These are phyloP conservation scores for Serendipita sp. DNA, from an alignment of 768 basidiomycete species.

Conservation along the genomic window DNA sequence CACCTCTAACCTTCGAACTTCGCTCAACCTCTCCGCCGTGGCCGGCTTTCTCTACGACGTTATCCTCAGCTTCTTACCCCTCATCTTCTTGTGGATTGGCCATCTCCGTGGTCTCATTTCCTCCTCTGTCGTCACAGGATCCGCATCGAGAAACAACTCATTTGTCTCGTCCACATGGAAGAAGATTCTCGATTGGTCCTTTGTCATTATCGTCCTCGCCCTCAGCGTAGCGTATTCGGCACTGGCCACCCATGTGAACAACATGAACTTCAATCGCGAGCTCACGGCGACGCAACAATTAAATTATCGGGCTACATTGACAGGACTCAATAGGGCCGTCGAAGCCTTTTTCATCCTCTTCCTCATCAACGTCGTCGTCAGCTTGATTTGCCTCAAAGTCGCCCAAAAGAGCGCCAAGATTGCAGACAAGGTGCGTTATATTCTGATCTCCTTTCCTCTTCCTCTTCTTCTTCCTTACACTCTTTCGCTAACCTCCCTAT, in stretches of 20 bases:
- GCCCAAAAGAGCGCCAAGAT: not conserved
- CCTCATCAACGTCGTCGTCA: not conserved
- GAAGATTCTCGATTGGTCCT: not conserved
- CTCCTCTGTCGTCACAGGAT: too few relatives aligned
- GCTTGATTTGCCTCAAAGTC: not conserved
- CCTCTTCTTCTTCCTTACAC: not conserved
- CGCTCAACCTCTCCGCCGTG: not conserved
- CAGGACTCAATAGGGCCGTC: not conserved
- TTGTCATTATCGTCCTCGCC: not conserved
- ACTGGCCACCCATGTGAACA: not conserved
- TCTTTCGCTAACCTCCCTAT: not conserved
- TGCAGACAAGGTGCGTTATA: not conserved
- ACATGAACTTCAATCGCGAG: too few relatives aligned
- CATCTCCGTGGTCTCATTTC: not conserved
- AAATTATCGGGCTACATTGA: not conserved
- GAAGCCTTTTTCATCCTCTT: not conserved
- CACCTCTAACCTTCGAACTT: not conserved
- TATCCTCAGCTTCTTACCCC: not conserved
- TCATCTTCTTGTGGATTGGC: not conserved
- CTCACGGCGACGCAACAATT: not conserved
- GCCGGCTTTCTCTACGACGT: not conserved
- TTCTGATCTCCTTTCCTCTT: not conserved
- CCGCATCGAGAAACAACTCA: not conserved
- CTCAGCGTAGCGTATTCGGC: not conserved
- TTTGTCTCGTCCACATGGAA: not conserved